Percentiles rank a stretch among this genome's conserved stretches.
These are phyloP conservation scores for Astrephomene gubernaculifera DNA, from an alignment of 139 green algal genomes.

Conservation along the genomic window DNA sequence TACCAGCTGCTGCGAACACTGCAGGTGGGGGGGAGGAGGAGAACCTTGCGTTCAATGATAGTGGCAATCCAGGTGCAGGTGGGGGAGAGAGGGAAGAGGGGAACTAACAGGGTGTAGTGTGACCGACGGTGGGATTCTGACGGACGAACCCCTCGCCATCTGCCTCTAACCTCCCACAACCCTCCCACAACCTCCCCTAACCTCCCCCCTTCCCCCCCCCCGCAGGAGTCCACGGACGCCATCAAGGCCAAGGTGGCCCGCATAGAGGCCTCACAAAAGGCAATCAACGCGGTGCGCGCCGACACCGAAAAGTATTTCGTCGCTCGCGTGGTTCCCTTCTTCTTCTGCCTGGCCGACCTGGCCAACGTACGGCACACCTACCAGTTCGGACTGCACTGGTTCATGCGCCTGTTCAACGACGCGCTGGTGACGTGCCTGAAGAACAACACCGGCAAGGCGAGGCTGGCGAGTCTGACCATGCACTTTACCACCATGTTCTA, in stretches of 20 bases:
- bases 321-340: conserved; percentile 47
- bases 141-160: background rate
- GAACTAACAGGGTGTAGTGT: too few relatives aligned
- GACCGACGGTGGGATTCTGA: background rate
- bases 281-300: conserved; percentile 39
- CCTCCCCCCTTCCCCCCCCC: conserved; percentile 1
- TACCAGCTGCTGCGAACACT: conserved; percentile 23
- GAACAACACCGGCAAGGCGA: conserved; percentile 45
- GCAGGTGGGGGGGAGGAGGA: background rate
- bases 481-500: conserved; percentile 62
- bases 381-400: conserved; percentile 62
- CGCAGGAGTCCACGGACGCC: conserved; percentile 38
- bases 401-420: conserved; percentile 55
- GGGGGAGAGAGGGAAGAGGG: background rate
- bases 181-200: background rate
- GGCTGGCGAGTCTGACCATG: conserved; percentile 50
- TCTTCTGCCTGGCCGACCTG: conserved; percentile 57
- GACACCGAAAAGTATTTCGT: conserved; percentile 55
- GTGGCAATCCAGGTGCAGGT: too few relatives aligned
- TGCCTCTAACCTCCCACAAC: background rate
- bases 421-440: conserved; percentile 47
- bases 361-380: conserved; percentile 53
- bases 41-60: too few relatives aligned
- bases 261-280: conserved; percentile 51
- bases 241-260: conserved; percentile 57